Evolutionary conservation across 768 basidiomycete genomes (phyloP), one percentile per base, ranked within the genome.

Genomic region (Russula earlei): DNA sequence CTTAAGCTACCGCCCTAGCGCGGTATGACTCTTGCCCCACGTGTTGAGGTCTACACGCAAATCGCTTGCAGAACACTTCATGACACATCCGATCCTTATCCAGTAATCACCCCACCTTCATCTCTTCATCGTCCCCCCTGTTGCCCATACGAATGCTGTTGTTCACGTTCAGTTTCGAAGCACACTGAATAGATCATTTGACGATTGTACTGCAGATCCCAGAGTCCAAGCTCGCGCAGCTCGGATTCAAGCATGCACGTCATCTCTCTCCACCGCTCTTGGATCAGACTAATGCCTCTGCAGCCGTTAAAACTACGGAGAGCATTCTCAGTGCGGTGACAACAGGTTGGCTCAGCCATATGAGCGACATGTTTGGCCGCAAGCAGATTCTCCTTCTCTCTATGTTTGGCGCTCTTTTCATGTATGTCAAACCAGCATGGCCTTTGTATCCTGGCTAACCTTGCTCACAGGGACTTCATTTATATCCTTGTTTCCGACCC

Each of bases 381-480:
- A 62, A 61, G 14, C 57, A 22, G 36, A 61, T 62, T 25, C 62
- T 62, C 12, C 36, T 34, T 34, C 43, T 62, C 20, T 51, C 59
- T 20, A 61, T 62, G 60, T 62, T 62, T 43, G 62, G 62, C 27
- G 62, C 62, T n/a, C 46, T 61, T 22, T 62, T 62, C 42, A 62
- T 62, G 62, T 62, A 25, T 6, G 62, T 53, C 27, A 11, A 34
- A 19, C 31, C 29, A 12, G 9, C n/a, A 34, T 36, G 5, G 20
- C 31, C 37, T 12, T 14, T 14, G 17, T 27, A 47, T 15, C 20
- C 34, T 15, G 29, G n/a, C 37, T 50, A 31, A 59, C 37, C 14
- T 29, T 42, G 4, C 5, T 8, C 19, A 40, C 53, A 62, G 62
- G 62, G 62, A 62, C 38, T 54, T 62, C 22, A 9, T 62, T 20